Base-by-base conservation (phyloP, 129 eudicot species). In the Escallonia herrerae region DNA sequence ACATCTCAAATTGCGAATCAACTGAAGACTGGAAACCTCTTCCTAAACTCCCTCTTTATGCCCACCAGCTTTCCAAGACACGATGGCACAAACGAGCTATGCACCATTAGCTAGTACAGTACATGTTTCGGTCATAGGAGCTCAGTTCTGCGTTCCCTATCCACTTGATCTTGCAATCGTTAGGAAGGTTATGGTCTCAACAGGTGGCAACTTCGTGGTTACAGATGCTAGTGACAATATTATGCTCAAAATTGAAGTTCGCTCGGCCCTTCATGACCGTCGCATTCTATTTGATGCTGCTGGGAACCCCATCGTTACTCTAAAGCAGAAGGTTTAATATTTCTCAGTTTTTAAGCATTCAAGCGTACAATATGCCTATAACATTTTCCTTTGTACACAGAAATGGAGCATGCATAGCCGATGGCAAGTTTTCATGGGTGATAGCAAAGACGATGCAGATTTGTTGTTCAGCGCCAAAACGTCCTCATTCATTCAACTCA, bases 251-350 rank as follows among this genome's bases (percentile, higher is more conserved):
- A n/a, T 49, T n/a, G 12, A 49, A 49, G 54, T 40, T 41, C 14
- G 0, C 13, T 63, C 77, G 51, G 79, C 81, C 56, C 58, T 83
- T 50, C 84, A 54, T 3, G 95, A 78, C 44, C 78, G 67, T 58
- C 87, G 85, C 41, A 49, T 81, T 54, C 56, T 87, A 65, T 67
- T 72, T 42, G 95, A 87, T 57, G 84, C 78, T 40, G 74, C 67
- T 2, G 95, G 84, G 3, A 72, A 71, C n/a, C 87, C 85, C 47
- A 40, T 87, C 65, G 45, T 87, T 68, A 67, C 83, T 13, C 72
- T 83, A 48, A 80, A 64, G 5, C 87, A 77, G 60, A 83, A 80
- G 84, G 90, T 86, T 40, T 39, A 1, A 49, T 8, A 2, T 48
- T 54, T 64, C 9, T 3, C 43, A 49, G 14, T 40, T 15, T 15